Evolutionary conservation across 768 basidiomycete genomes (phyloP).

Genomic region (Amanita phalloides): DNA sequence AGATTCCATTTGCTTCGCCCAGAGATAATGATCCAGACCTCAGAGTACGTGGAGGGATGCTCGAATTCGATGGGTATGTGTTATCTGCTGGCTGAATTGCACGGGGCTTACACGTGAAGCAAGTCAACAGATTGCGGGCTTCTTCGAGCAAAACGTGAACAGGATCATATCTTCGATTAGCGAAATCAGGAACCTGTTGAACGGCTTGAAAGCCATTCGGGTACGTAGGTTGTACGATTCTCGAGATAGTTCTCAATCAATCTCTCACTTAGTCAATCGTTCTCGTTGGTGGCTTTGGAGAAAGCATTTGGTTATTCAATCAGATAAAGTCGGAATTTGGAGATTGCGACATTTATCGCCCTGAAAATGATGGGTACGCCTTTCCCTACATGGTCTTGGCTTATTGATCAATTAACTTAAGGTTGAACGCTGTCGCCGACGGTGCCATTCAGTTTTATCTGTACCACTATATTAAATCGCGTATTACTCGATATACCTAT

Average conservation of each 20-base stretch:
- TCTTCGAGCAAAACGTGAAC: conserved; percentile 3
- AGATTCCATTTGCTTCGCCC: conserved; percentile 28
- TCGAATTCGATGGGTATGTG: conserved; percentile 23
- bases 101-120: background rate
- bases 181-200: background rate
- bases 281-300: conserved; percentile 6
- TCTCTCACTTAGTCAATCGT: background rate
- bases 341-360: conserved; percentile 2
- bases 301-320: conserved; percentile 4
- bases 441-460: conserved; percentile 19
- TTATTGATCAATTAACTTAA: conserved; percentile 1
- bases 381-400: background rate
- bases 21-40: conserved; percentile 25
- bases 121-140: conserved; percentile 7
- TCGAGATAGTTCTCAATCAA: background rate
- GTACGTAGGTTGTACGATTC: background rate
- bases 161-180: background rate
- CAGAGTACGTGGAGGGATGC: conserved; percentile 28
- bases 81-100: background rate
- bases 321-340: background rate
- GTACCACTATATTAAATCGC: conserved; percentile 15
- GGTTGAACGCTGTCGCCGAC: conserved; percentile 22
- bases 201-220: background rate
- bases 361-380: conserved; percentile 1
- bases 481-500: conserved; percentile 17